Conservation (phyloP, 257 asterid species). For the Solanum ahanhuiri region DNA sequence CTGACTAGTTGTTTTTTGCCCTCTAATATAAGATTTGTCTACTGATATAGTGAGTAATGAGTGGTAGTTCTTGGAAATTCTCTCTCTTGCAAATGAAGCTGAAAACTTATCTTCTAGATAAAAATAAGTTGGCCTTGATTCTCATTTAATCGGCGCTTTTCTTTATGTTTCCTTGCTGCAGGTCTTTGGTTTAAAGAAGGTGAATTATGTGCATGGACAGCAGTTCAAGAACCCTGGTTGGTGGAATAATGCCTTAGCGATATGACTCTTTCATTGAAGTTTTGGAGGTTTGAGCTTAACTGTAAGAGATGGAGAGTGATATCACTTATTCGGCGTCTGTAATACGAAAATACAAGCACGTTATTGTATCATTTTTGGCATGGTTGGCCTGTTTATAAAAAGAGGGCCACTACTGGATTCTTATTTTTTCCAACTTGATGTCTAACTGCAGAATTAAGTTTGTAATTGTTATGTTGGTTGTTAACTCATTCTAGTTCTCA, state of each 20-base stretch:
- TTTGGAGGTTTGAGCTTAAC: not conserved
- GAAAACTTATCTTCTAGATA: not conserved
- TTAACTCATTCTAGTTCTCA: not conserved
- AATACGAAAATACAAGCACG: not conserved
- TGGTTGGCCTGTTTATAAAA: not conserved
- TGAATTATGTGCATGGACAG: conserved; percentile 61
- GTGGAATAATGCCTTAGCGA: conserved; percentile 26
- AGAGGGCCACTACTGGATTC: not conserved
- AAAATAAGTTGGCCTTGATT: not conserved
- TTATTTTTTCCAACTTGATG: not conserved
- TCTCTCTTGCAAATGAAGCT: not conserved
- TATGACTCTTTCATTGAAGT: not conserved
- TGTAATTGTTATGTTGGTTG: not conserved
- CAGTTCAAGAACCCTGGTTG: conserved; percentile 65
- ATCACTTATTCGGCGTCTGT: not conserved
- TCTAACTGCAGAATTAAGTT: not conserved
- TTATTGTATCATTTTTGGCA: not conserved
- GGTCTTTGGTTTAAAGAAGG: conserved; percentile 84
- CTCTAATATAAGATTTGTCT: not conserved
- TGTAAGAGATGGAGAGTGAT: not conserved
- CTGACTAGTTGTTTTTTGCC: not conserved
- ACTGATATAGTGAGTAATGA: not conserved
- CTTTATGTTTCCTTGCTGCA: conserved; percentile 7
- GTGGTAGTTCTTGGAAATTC: not conserved
- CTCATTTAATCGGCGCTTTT: not conserved